Evolutionary conservation across 164 flowering plant genomes (phyloP), one percentile per base, ranked within the genome.

Genomic region (Annona squamosa): DNA sequence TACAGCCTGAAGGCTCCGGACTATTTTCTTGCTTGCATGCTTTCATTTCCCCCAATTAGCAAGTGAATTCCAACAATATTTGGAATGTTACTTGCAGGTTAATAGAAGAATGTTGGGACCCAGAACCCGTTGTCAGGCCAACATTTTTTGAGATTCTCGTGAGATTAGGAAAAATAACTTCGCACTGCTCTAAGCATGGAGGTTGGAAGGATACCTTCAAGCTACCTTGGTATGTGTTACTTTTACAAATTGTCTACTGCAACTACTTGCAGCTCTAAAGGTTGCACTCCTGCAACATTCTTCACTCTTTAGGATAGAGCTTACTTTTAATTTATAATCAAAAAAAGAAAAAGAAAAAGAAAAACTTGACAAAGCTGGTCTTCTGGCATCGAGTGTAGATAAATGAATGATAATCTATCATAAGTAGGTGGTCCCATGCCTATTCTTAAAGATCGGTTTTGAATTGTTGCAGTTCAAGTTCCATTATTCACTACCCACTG

Each of bases 141-240:
- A 87, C 85, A n/a, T 95, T 95, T 78, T 87, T 91, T 10, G 95
- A 90, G 85, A 85, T 91, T 70, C 90, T 95, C 46, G 80, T 86
- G 61, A 88, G 95, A 42, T 71, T 95, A 83, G 95, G 93, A 76
- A 93, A 74, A 82, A 86, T 93, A 71, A 87, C 87, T 71, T 72
- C 81, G 7, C 81, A 80, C 73, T 85, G 94, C 80, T 81, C 88
- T n/a, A 95, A 90, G 77, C 93, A 91, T 3, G 98, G 97, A 57
- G 87, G 97, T 97, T 93, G 96, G 99, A 95, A 95, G 83, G 95
- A 93, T 78, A 84, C 97, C 70, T 93, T 95, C 75, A 93, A 91
- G 86, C 89, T 95, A 73, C 97, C 97, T 7, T 95, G 99, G 99
- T 93, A 77, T 65, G 78, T 71, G 44, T 45, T 72, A 12, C 37